Conservation (phyloP, 257 asterid genomes). For the Jaltomata sinuosa region DNA sequence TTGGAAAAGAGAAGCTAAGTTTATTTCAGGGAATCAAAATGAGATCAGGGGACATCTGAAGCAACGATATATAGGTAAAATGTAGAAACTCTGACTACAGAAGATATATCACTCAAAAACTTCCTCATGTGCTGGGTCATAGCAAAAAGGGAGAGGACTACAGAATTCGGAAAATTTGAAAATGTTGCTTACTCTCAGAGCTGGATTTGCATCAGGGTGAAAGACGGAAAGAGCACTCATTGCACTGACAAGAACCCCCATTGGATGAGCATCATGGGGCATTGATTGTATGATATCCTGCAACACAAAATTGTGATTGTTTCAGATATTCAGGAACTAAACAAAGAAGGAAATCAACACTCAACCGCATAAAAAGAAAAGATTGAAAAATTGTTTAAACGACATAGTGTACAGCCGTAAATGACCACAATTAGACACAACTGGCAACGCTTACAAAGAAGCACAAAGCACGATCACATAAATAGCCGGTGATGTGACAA, state of each 20-base stretch:
- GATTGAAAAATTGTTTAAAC: background rate
- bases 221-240: slow-evolving; percentile 93
- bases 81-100: background rate
- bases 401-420: background rate
- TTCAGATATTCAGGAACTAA: slow-evolving; percentile 12
- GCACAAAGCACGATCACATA: background rate
- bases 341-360: background rate
- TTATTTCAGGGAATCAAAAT: background rate
- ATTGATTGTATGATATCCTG: slow-evolving; percentile 96
- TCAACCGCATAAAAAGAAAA: background rate
- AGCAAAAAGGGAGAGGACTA: background rate
- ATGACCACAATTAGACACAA: background rate
- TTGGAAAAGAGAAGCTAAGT: background rate
- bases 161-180: background rate
- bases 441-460: background rate
- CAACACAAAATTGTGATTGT: slow-evolving; percentile 23
- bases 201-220: slow-evolving; percentile 99
- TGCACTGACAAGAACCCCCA: slow-evolving; percentile 99
- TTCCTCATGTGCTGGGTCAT: background rate
- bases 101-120: background rate
- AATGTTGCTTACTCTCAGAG: slow-evolving; percentile 60
- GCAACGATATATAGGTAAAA: background rate
- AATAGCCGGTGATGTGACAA: background rate
- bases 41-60: background rate
- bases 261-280: slow-evolving; percentile 99